Percentiles rank a stretch among this genome's conserved stretches.
Evolutionary conservation across 1,284 basidiomycete species (phyloP).

Genomic region (Vanrija sp.): DNA sequence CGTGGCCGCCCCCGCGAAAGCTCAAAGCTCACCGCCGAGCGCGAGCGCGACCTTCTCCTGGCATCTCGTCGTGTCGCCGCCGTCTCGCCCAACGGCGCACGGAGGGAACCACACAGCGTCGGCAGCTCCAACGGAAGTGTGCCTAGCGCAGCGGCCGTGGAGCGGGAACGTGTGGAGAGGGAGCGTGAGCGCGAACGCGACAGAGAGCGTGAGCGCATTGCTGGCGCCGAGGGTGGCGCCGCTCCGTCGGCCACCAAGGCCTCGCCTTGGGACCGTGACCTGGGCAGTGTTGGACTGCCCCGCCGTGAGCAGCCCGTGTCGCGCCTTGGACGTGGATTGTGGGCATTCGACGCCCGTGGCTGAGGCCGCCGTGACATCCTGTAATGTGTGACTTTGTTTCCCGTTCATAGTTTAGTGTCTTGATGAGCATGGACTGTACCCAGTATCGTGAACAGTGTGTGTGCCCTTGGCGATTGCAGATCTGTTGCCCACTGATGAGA

Average conservation of each 20-base stretch:
- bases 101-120: background rate
- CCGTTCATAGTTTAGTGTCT: no score
- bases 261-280: slow-evolving; percentile 21
- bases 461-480: no score
- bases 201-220: background rate
- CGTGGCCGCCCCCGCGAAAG: background rate
- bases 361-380: background rate
- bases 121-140: background rate
- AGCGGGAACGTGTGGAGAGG: background rate
- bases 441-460: no score
- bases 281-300: slow-evolving; percentile 23
- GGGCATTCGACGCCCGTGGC: slow-evolving; percentile 31
- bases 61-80: slow-evolving; percentile 27
- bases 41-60: slow-evolving; percentile 36
- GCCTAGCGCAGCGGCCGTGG: background rate
- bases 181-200: background rate
- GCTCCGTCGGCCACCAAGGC: background rate
- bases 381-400: no score
- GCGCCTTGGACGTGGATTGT: slow-evolving; percentile 31
- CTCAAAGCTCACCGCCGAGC: slow-evolving; percentile 30
- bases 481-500: no score
- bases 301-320: slow-evolving; percentile 18
- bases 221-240: background rate
- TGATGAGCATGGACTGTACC: no score
- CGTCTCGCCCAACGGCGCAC: slow-evolving; percentile 21